These are phyloP conservation scores for Wallacemonas sp. DNA, from an alignment of 208 protist genomes.

Conservation along the genomic window DNA sequence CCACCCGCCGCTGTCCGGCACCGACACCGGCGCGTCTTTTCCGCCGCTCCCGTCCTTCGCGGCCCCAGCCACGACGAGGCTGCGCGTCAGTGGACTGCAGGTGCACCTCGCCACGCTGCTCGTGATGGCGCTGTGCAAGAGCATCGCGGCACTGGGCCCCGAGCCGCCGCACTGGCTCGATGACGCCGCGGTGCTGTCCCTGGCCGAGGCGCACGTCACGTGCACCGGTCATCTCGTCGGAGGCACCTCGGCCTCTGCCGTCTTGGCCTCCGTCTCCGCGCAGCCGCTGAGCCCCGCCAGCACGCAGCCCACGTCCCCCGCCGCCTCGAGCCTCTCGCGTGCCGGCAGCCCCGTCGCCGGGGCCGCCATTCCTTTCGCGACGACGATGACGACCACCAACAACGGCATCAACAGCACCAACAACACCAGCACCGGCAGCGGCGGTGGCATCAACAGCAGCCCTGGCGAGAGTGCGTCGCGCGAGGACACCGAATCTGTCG, in stretches of 20 bases:
- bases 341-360: background rate
- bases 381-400: background rate
- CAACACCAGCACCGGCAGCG: background rate
- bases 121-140: constrained; percentile 26
- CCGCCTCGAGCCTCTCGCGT: constrained; percentile 9
- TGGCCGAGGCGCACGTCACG: background rate
- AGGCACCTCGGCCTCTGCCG: no score
- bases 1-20: background rate
- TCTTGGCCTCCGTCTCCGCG: background rate
- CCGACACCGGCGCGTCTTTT: background rate
- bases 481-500: constrained; percentile 11
- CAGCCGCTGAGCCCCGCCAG: background rate
- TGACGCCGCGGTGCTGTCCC: constrained; percentile 1
- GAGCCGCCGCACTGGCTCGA: constrained; percentile 14
- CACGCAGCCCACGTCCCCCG: background rate
- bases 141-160: constrained; percentile 15
- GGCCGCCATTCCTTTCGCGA: background rate
- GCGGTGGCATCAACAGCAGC: background rate
- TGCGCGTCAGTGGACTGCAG: constrained; percentile 19
- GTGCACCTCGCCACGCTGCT: constrained; percentile 42
- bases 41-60: constrained; percentile 7
- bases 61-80: background rate
- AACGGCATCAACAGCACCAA: background rate
- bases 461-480: background rate
- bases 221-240: background rate